Evolutionary conservation across 2,329 filamentous ascomycete species (phyloP).

Genomic region (Ascochyta fabae): DNA sequence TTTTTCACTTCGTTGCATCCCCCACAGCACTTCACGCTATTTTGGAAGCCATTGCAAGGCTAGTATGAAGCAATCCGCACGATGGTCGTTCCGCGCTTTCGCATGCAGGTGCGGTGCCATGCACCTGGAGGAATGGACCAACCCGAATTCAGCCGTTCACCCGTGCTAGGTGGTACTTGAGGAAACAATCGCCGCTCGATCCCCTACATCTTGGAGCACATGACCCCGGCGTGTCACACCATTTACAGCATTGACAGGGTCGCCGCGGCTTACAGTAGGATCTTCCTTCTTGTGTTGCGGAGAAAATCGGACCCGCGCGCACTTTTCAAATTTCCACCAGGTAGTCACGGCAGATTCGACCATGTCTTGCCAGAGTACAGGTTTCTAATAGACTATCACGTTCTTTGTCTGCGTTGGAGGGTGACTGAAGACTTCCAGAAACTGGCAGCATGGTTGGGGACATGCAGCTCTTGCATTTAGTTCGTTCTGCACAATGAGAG

Average conservation of each 20-base stretch:
- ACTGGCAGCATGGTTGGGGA: no score
- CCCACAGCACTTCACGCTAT: background rate
- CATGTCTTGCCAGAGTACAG: no score
- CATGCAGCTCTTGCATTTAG: no score
- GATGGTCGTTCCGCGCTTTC: background rate
- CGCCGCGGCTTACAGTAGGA: conserved; percentile 1
- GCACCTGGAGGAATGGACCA: conserved; percentile 9
- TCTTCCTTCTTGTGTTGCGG: background rate
- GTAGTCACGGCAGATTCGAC: no score
- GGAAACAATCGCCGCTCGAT: conserved; percentile 10
- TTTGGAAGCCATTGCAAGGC: background rate
- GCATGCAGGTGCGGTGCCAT: conserved; percentile 5
- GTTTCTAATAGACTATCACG: no score
- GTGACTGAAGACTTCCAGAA: no score
- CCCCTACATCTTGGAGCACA: background rate
- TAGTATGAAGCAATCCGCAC: background rate
- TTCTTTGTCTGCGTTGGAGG: no score
- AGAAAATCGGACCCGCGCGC: no score
- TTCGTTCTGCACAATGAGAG: no score
- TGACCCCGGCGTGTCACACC: conserved; percentile 5
- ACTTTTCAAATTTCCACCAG: no score
- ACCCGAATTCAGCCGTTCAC: conserved; percentile 6
- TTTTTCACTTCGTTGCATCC: background rate
- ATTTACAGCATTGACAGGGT: background rate
- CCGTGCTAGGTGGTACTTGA: conserved; percentile 15